phyloP scores from a whole-genome alignment of 805 yeast species.

The Barnettozyma salicaria region DNA sequence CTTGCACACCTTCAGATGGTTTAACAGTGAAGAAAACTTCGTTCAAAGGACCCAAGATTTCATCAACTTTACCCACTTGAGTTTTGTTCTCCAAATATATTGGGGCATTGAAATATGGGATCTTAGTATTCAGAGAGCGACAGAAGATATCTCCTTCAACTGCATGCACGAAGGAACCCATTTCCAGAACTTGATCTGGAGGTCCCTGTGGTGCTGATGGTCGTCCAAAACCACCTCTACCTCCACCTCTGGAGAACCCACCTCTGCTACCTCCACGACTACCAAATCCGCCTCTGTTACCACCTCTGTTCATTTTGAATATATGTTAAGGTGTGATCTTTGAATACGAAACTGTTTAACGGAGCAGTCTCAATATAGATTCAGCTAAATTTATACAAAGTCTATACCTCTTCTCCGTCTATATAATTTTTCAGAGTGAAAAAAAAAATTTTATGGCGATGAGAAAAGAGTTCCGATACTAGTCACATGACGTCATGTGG shows the following conservation, averaged over 20 bases:
- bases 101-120: conserved; percentile 98
- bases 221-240: conserved; percentile 57
- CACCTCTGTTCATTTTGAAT: conserved; percentile 39
- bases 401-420: too few species aligned
- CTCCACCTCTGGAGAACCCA: conserved; percentile 38
- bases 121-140: conserved; percentile 86
- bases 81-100: conserved; percentile 94
- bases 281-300: conserved; percentile 41
- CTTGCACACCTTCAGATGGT: conserved; percentile 94
- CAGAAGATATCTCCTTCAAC: conserved; percentile 98
- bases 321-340: background rate
- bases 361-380: too few species aligned
- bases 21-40: conserved; percentile 97
- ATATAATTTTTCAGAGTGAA: too few species aligned
- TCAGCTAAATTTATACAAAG: too few species aligned
- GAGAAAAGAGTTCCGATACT: conserved; percentile 3
- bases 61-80: conserved; percentile 95
- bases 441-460: conserved; percentile 5
- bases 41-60: conserved; percentile 93
- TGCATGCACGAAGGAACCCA: conserved; percentile 88
- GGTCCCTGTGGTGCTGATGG: conserved; percentile 84
- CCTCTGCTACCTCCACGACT: conserved; percentile 52
- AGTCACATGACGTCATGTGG: background rate
- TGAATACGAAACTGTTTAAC: background rate
- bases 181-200: conserved; percentile 89